These are phyloP conservation scores for Picea sitchensis DNA, from an alignment of 75 land plant genomes.

Conservation along the genomic window DNA sequence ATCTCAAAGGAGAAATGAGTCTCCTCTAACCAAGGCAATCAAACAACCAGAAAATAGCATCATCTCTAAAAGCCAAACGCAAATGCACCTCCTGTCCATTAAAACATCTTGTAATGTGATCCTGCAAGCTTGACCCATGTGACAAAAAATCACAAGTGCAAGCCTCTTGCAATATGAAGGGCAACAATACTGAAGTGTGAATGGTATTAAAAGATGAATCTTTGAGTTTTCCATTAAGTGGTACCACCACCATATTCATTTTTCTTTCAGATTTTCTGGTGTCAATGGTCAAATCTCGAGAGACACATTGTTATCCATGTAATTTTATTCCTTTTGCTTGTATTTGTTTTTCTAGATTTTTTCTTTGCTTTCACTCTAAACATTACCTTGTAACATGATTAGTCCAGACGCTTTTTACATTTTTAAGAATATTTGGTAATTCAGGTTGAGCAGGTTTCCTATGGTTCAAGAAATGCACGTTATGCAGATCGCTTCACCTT, in stretches of 20 bases:
- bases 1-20: no score
- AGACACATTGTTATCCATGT: background rate
- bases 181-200: background rate
- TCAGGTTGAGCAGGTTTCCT: constrained; percentile 44
- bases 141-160: no score
- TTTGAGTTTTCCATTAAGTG: background rate
- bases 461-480: constrained; percentile 35
- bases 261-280: background rate
- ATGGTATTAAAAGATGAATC: background rate
- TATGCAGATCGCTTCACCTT: constrained; percentile 75
- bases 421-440: background rate
- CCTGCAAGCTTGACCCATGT: no score
- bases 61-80: no score
- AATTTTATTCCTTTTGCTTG: background rate
- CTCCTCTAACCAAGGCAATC: no score
- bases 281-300: background rate
- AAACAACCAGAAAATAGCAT: no score
- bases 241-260: background rate
- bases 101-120: no score
- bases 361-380: background rate
- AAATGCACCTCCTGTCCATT: no score
- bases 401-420: background rate
- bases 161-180: no score
- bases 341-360: background rate
- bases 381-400: background rate